Evolutionary conservation across 2,329 filamentous ascomycete species (phyloP), one percentile per base, ranked within the genome.

Genomic region (Neofusicoccum sp.): DNA sequence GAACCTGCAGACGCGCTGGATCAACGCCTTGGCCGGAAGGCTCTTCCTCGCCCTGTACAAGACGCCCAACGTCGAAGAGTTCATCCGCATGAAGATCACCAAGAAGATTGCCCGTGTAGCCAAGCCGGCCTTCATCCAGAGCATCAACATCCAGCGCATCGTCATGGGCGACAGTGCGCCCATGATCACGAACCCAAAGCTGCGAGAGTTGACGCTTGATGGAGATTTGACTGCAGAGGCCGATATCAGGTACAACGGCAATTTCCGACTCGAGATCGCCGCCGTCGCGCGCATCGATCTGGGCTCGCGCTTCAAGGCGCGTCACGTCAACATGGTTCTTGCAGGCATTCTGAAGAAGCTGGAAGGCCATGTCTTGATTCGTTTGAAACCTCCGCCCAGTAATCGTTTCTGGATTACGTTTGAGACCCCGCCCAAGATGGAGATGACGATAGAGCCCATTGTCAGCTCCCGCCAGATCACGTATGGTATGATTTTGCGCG

Each of bases 401-500:
- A 99, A 99, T 73, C 86, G 95, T 41, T 75, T 96, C n/a, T 99
- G 95, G 95, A 86, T 98, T 66, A 89, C 92, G 0, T 99, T 99
- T 71, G 90, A 96, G 71, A 86, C 86, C n/a, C 90, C 92, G 82
- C 95, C 95, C 16, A 93, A 93, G 70, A 89, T 99, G 79, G 92
- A 96, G 63, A 87, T 97, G 82, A 86, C 86, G n/a, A 91, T 98
- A 44, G 92, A 98, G 72, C 95, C 95, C 3, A 93, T 99, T 66
- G 92, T 99, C 54, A 96, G 93, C 77, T 89, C 92, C 12, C 86
- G 93, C 61, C 93, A 98, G 72, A 96, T 99, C 65, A 98, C 95
- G 0, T 98, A 96, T 74, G 90, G 89, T 1, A 84, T 96, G 62
- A 95, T 99, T 60, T 82, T 98, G 11, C 86, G 92, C 53, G 91